A percentile compares a stretch with the other conserved stretches of the same genome.
Conservation (phyloP, 1,139 yeast genomes). For the Kodamaea sp. region DNA sequence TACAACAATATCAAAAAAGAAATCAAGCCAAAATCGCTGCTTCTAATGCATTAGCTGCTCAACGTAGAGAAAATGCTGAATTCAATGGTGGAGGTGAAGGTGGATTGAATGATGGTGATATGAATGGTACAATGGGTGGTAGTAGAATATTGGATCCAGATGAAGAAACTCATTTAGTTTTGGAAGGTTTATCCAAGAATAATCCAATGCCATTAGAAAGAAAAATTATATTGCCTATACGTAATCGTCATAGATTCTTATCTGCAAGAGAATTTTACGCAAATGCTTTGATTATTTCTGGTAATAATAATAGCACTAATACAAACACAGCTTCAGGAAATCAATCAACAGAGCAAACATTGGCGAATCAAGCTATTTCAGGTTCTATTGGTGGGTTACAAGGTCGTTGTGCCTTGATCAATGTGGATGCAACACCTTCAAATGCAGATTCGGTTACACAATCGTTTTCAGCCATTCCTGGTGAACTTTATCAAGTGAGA, state of each 20-base stretch:
- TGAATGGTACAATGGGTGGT: constrained; percentile 12
- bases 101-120: constrained; percentile 21
- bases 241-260: constrained; percentile 66
- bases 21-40: constrained; percentile 90
- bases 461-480: constrained; percentile 51
- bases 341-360: constrained; percentile 33
- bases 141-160: constrained; percentile 57
- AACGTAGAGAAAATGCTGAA: constrained; percentile 45
- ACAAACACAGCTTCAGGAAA: constrained; percentile 14
- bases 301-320: constrained; percentile 20
- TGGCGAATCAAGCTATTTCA: constrained; percentile 49
- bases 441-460: constrained; percentile 37
- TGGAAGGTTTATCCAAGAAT: constrained; percentile 85
- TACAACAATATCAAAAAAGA: constrained; percentile 86
- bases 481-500: constrained; percentile 54
- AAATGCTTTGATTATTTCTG: constrained; percentile 45
- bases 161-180: constrained; percentile 89
- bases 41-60: constrained; percentile 65
- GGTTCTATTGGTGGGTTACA: constrained; percentile 68
- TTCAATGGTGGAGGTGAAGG: constrained; percentile 29
- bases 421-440: constrained; percentile 44
- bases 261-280: constrained; percentile 85
- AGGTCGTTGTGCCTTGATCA: constrained; percentile 72
- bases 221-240: constrained; percentile 65
- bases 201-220: constrained; percentile 81